Conservation (phyloP, 345 rosid species). For the Camelina neglecta region DNA sequence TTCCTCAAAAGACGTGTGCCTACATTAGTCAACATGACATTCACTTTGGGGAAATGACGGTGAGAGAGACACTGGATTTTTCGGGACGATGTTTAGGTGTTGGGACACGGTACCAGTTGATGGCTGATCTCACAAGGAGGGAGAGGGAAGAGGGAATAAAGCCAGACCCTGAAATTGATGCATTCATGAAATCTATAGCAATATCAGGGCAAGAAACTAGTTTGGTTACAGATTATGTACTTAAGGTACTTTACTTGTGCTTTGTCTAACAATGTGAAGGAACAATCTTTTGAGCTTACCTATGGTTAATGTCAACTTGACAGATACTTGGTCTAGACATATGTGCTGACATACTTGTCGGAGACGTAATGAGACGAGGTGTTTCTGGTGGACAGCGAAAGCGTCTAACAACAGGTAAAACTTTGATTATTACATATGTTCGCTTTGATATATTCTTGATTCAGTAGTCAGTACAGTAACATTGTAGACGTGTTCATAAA, state of each 20-base stretch:
- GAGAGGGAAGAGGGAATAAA: constrained; percentile 72
- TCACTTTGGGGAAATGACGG: constrained; percentile 84
- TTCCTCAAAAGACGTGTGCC: constrained; percentile 78
- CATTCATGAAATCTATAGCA: constrained; percentile 77
- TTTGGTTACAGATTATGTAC: constrained; percentile 70
- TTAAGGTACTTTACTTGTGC: constrained; percentile 56
- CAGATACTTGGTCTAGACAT: constrained; percentile 78
- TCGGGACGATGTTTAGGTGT: constrained; percentile 81
- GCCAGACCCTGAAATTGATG: constrained; percentile 76
- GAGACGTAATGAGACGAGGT: too few species aligned
- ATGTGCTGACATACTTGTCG: constrained; percentile 70
- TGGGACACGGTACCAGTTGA: constrained; percentile 65
- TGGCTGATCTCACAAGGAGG: constrained; percentile 74
- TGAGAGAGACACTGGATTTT: constrained; percentile 78
- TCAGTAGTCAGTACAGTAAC: neutral
- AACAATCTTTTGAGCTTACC: neutral
- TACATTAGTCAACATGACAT: constrained; percentile 87
- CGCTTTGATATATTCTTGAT: neutral
- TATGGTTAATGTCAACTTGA: constrained; percentile 6
- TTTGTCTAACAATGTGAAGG: neutral
- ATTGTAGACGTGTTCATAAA: neutral
- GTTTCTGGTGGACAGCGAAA: too few species aligned
- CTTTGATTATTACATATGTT: too few species aligned
- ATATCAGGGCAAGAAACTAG: constrained; percentile 66
- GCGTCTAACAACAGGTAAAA: too few species aligned